Evolutionary conservation across 2,329 filamentous ascomycete genomes (phyloP).

Genomic region (Anthostomella pinea): DNA sequence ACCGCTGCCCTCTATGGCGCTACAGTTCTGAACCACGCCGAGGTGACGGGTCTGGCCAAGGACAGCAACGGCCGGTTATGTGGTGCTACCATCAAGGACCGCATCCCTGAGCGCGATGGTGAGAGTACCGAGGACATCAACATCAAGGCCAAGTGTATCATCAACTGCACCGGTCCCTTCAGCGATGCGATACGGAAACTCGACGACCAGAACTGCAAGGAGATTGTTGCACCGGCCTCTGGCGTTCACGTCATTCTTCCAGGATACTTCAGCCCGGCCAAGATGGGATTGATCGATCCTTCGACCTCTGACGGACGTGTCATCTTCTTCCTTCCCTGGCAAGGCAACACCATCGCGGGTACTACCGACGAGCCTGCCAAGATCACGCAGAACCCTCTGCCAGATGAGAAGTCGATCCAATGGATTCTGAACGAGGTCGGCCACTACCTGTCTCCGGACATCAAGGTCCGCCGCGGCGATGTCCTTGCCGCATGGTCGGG

Average conservation of each 20-base stretch:
- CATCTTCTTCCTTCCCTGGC: constrained; percentile 92
- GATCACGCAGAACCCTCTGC: constrained; percentile 70
- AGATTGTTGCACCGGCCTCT: constrained; percentile 82
- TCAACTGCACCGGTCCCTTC: constrained; percentile 89
- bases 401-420: constrained; percentile 79
- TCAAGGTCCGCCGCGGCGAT: constrained; percentile 79
- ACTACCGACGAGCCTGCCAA: constrained; percentile 77
- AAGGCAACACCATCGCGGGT: constrained; percentile 87
- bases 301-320: constrained; percentile 84
- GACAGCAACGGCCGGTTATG: constrained; percentile 69
- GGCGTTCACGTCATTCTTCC: constrained; percentile 85
- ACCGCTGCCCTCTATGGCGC: constrained; percentile 84
- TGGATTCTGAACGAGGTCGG: constrained; percentile 86
- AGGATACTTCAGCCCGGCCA: constrained; percentile 78
- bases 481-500: constrained; percentile 90
- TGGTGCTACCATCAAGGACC: constrained; percentile 71
- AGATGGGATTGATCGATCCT: constrained; percentile 87
- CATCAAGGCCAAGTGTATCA: constrained; percentile 75
- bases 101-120: constrained; percentile 64
- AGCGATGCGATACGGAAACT: constrained; percentile 82
- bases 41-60: constrained; percentile 75
- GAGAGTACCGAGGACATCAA: constrained; percentile 60
- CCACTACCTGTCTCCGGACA: constrained; percentile 78
- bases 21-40: constrained; percentile 79
- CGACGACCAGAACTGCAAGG: constrained; percentile 68